A percentile compares a stretch with the other conserved stretches of the same genome.
Conservation (phyloP, 768 basidiomycete species). For the Russula foetens region DNA sequence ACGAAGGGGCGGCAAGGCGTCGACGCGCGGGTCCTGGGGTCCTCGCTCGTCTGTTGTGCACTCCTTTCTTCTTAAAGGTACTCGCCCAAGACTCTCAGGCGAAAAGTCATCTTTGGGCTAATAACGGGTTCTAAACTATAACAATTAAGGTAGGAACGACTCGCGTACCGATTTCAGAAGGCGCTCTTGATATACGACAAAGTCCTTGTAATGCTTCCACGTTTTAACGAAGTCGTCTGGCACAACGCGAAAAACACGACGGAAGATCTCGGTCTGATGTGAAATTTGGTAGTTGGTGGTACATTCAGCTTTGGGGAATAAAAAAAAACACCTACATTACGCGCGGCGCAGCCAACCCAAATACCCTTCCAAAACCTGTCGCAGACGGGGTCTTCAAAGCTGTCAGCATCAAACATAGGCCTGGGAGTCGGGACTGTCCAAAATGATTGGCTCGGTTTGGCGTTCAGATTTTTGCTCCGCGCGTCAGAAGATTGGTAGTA, state of each 20-base stretch:
- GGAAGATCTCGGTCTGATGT: constrained; percentile 83
- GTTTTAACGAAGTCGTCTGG: constrained; percentile 91
- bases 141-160: neutral
- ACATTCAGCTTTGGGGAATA: neutral
- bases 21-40: constrained; percentile 16
- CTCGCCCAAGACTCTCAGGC: constrained; percentile 41
- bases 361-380: constrained; percentile 86
- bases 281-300: neutral
- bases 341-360: constrained; percentile 80
- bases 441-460: constrained; percentile 43
- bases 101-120: constrained; percentile 38
- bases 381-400: constrained; percentile 83
- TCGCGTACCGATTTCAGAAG: constrained; percentile 54
- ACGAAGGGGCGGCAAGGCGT: constrained; percentile 9
- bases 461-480: constrained; percentile 44
- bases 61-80: constrained; percentile 48
- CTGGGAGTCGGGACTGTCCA: constrained; percentile 59
- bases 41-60: constrained; percentile 25
- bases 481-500: constrained; percentile 43
- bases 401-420: constrained; percentile 67
- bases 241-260: constrained; percentile 88
- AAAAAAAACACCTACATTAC: constrained; percentile 58
- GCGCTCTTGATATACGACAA: constrained; percentile 65
- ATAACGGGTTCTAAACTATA: neutral
- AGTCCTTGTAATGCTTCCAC: constrained; percentile 95